These are phyloP conservation scores for Proliferodiscus dingleyae DNA, from an alignment of 2,329 filamentous ascomycete species.

Conservation along the genomic window DNA sequence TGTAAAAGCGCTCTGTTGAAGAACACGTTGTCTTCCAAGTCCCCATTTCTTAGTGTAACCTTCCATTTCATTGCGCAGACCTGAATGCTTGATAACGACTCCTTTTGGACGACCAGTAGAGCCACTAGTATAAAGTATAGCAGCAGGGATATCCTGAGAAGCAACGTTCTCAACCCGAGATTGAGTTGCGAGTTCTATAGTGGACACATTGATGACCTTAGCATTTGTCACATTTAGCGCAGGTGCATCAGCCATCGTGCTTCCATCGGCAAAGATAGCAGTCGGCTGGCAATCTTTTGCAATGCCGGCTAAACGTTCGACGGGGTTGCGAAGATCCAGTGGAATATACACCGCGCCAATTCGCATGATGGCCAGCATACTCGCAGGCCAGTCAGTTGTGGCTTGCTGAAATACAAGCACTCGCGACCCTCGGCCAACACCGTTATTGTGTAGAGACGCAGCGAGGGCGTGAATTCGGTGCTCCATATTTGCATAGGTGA, in stretches of 20 bases:
- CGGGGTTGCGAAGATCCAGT: neutral
- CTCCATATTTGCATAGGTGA: neutral
- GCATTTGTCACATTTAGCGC: neutral
- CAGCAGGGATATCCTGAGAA: too few relatives aligned
- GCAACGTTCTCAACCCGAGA: neutral
- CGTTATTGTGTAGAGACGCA: neutral
- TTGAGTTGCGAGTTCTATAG: neutral
- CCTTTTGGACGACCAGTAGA: slow-evolving; percentile 13
- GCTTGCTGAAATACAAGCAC: neutral
- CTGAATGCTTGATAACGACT: slow-evolving; percentile 20
- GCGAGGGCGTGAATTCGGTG: neutral
- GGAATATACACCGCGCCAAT: neutral
- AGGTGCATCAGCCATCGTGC: neutral
- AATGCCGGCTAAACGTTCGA: neutral
- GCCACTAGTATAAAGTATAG: slow-evolving; percentile 10
- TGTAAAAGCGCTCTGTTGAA: slow-evolving; percentile 13
- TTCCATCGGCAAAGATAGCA: neutral
- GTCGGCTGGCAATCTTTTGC: neutral
- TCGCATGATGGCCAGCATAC: neutral
- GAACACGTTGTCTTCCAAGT: slow-evolving; percentile 4
- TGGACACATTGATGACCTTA: neutral
- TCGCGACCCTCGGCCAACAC: neutral
- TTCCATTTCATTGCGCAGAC: slow-evolving; percentile 11
- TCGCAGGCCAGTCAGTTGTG: neutral
- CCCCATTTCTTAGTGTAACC: slow-evolving; percentile 1